These are phyloP conservation scores for Arthrobotrys sphaeroides DNA, from an alignment of 2,329 filamentous ascomycete genomes.

Conservation along the genomic window DNA sequence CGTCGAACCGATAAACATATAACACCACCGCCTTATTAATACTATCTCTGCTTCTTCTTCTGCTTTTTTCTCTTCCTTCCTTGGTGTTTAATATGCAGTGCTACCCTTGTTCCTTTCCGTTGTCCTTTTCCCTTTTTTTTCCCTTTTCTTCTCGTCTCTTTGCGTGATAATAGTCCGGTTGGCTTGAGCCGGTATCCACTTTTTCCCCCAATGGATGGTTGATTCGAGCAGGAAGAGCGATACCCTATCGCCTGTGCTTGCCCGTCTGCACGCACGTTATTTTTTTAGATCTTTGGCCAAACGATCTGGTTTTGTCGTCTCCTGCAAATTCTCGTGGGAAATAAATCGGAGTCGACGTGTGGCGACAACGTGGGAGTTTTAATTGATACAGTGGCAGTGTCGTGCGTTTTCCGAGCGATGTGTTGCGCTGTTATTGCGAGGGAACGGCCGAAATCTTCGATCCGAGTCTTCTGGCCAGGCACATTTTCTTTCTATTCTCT, in stretches of 20 bases:
- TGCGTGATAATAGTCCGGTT: constrained; percentile 53
- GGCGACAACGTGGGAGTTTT: constrained; percentile 2
- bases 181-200: constrained; percentile 43
- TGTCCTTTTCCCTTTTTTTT: constrained; percentile 9
- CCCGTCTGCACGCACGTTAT: constrained; percentile 3
- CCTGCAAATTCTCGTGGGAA: constrained; percentile 23
- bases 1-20: constrained; percentile 42
- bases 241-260: constrained; percentile 19
- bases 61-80: not conserved
- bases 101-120: not conserved
- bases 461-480: constrained; percentile 28
- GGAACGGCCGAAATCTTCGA: constrained; percentile 25
- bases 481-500: constrained; percentile 22
- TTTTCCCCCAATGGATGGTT: not conserved
- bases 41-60: no score
- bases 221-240: not conserved
- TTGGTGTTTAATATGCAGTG: not conserved
- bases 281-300: not conserved
- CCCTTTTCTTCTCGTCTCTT: constrained; percentile 2
- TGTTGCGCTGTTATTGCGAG: constrained; percentile 22
- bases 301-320: not conserved
- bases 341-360: constrained; percentile 32
- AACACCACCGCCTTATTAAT: not conserved
- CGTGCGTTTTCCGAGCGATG: not conserved
- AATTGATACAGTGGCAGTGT: not conserved